Base-by-base conservation (phyloP, 2,329 filamentous ascomycete genomes). In the Chaetomiaceae sp. region DNA sequence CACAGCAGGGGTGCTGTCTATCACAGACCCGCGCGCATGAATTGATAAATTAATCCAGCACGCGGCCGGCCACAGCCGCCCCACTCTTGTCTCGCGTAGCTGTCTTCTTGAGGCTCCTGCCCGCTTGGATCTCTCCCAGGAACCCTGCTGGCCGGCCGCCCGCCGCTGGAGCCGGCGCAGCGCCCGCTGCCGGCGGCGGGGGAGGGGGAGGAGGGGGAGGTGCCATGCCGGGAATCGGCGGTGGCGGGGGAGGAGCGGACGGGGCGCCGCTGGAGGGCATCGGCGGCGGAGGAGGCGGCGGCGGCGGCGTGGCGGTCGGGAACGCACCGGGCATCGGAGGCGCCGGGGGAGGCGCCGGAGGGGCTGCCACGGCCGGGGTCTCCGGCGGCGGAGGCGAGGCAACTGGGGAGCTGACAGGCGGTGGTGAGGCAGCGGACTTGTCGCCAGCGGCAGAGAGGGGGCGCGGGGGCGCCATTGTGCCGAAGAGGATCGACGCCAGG, bases 381-480 rank as follows among this genome's bases (percentile, higher is more conserved):
- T 68, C 16, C 63, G 65, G 69, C 34, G 65, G 71, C 41, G 63
- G 71, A 51, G 65, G 70, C 51, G 68, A 69, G 53, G 69, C 71
- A 62, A 62, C 72, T 42, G 58, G 70, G 9, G 66, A 66, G 50
- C 70, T 71, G 17, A 58, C 58, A 10, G 63, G 56, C 1, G 67
- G 62, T 23, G 50, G 45, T 9, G 72, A 66, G 9, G 66, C 62
- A 23, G 67, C 65, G 8, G 74, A 74, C 60, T 87, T 87, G 58
- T 87, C 83, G 48, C 87, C 89, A 67, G 88, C 83, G 6, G 89
- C 86, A 17, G 89, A 95, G 39, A 96, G 71, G 25, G 92, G 91
- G 45, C 92, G 83, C 13, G 93, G 92, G 34, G 93, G 92, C 9
- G 82, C 92, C 91, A 99, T 97, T 45, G 91, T 96, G 53, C 93